These are phyloP conservation scores for Talaromyces funiculosus DNA, from an alignment of 2,329 filamentous ascomycete genomes.

Conservation along the genomic window DNA sequence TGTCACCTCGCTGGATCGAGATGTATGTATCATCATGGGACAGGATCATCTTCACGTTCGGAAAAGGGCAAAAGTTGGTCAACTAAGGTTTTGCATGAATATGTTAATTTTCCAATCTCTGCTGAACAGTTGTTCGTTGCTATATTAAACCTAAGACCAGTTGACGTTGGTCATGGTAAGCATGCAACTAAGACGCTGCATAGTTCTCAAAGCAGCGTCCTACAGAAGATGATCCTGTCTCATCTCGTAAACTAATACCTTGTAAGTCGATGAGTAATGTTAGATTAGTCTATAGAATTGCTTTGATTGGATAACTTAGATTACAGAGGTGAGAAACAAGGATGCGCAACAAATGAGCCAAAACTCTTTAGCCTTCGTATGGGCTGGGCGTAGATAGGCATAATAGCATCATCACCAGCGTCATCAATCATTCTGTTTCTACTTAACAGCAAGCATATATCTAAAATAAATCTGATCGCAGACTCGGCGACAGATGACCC, in stretches of 20 bases:
- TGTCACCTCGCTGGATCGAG: conserved; percentile 7
- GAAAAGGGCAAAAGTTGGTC: neutral
- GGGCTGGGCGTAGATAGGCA: neutral
- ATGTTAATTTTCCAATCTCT: neutral
- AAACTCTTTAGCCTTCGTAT: no score
- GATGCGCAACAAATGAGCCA: no score
- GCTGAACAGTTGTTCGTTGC: no score
- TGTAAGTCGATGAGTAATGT: neutral
- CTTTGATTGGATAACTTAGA: no score
- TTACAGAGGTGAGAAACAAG: no score
- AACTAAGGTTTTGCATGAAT: neutral
- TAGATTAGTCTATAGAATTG: no score
- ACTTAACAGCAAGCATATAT: neutral
- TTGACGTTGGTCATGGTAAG: no score
- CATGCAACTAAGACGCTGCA: neutral
- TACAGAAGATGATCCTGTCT: neutral
- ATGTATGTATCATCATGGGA: conserved; percentile 8
- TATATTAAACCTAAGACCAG: neutral
- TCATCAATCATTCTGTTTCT: neutral
- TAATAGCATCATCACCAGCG: neutral
- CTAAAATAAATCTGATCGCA: neutral
- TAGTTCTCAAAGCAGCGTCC: no score
- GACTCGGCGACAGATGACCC: neutral
- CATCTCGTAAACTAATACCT: no score
- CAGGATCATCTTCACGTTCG: neutral